phyloP scores from a whole-genome alignment of 495 filamentous ascomycete genomes.

The Aspergillus heteromorphus region DNA sequence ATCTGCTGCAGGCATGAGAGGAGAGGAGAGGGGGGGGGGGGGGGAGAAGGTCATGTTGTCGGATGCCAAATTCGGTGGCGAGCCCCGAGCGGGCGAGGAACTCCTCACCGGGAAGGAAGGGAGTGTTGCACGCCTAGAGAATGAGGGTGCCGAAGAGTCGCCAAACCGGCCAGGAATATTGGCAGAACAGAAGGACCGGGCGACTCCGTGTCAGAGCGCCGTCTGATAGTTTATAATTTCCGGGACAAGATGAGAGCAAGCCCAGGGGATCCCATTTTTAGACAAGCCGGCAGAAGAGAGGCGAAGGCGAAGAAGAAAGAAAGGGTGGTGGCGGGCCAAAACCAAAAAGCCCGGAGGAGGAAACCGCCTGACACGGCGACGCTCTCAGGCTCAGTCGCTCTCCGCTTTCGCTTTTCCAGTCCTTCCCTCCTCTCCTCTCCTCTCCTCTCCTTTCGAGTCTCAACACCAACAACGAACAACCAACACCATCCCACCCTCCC shows the following conservation, averaged over 20 bases:
- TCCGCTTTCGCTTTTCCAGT: constrained; percentile 2
- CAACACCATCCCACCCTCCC: not conserved
- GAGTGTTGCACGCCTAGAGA: no score
- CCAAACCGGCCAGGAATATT: no score
- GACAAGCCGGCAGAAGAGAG: not conserved
- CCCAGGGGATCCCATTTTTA: not conserved
- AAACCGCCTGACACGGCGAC: not conserved
- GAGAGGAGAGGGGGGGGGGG: no score
- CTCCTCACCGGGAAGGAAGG: not conserved
- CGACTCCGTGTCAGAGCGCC: no score
- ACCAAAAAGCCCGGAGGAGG: constrained; percentile 3
- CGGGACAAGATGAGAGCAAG: no score
- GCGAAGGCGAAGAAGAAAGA: not conserved
- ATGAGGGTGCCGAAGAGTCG: no score
- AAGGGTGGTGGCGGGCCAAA: constrained; percentile 1
- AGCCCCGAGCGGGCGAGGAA: not conserved
- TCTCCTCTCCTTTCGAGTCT: not conserved
- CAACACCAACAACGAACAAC: not conserved
- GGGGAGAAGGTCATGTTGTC: not conserved
- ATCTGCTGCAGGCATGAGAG: not conserved
- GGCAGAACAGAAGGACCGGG: no score
- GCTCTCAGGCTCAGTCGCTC: no score
- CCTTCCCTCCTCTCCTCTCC: not conserved
- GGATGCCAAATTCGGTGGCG: not conserved
- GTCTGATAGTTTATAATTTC: no score